These are phyloP conservation scores for Henckelia pumila DNA, from an alignment of 257 asterid genomes.

Conservation along the genomic window DNA sequence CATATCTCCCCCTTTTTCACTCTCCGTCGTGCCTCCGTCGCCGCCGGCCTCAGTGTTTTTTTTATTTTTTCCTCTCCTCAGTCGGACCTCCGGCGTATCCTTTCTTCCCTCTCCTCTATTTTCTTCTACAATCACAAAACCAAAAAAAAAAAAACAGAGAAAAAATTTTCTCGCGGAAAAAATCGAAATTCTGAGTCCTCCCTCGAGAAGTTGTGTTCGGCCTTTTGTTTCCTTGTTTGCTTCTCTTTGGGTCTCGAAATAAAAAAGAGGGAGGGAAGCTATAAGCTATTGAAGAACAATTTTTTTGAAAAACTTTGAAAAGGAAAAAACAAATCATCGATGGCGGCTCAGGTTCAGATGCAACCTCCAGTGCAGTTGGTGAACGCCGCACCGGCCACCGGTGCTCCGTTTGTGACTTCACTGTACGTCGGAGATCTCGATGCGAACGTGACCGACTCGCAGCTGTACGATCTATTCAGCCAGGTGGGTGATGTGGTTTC, in stretches of 20 bases:
- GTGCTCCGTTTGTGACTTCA: constrained; percentile 35
- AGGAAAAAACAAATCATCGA: constrained; percentile 15
- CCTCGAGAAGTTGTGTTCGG: no score
- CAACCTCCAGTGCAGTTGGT: constrained; percentile 35
- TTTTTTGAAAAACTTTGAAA: background rate
- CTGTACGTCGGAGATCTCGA: constrained; percentile 62
- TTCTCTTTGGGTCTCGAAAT: background rate
- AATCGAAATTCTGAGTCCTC: background rate
- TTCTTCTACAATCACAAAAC: background rate
- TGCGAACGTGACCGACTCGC: constrained; percentile 45
- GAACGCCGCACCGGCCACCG: constrained; percentile 23
- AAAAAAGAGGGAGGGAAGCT: constrained; percentile 24
- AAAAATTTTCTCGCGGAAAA: background rate
- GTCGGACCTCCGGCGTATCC: background rate
- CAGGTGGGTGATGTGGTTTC: constrained; percentile 57
- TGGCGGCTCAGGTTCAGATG: constrained; percentile 48
- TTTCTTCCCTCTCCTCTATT: background rate
- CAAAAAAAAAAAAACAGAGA: no score
- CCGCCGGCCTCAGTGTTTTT: background rate
- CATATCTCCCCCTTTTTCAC: background rate
- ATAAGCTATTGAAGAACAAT: constrained; percentile 1
- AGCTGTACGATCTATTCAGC: constrained; percentile 55
- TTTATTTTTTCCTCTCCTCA: background rate
- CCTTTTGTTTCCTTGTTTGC: background rate
- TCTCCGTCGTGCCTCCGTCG: background rate